Conservation (phyloP, 202 grass and related monocot genomes). For the Zizania palustris region DNA sequence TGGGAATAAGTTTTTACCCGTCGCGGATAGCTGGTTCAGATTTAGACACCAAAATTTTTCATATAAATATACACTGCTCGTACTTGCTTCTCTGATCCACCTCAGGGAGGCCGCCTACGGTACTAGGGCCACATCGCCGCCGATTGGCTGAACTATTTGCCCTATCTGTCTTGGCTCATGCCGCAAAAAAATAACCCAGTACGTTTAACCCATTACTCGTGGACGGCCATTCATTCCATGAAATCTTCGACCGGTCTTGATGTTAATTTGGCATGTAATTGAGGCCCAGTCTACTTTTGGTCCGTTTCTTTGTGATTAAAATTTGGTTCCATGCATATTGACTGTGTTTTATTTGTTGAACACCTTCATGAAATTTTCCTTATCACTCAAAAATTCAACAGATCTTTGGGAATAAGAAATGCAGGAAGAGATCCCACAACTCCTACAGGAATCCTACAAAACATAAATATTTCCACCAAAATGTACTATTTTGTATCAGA, state of each 20-base stretch:
- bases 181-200: not conserved
- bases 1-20: too few species aligned
- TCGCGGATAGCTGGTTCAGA: too few species aligned
- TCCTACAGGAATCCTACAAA: not conserved
- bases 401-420: not conserved
- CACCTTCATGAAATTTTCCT: not conserved
- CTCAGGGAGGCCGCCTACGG: conserved; percentile 42
- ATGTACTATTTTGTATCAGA: not conserved
- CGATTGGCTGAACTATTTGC: conserved; percentile 37
- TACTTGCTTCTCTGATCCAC: too few species aligned
- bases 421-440: not conserved
- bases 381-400: not conserved
- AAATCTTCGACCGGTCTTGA: not conserved
- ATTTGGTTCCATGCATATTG: not conserved
- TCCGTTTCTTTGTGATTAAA: not conserved
- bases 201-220: not conserved
- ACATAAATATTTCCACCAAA: not conserved
- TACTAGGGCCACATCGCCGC: conserved; percentile 35
- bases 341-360: not conserved
- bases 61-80: too few species aligned
- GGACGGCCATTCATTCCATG: too few species aligned
- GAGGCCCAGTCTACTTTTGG: not conserved
- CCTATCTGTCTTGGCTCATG: too few species aligned
- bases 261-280: not conserved
- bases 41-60: too few species aligned